A percentile compares a stretch with the other conserved stretches of the same genome.
phyloP scores from a whole-genome alignment of 2,329 filamentous ascomycete species.

The Claviceps paspali region DNA sequence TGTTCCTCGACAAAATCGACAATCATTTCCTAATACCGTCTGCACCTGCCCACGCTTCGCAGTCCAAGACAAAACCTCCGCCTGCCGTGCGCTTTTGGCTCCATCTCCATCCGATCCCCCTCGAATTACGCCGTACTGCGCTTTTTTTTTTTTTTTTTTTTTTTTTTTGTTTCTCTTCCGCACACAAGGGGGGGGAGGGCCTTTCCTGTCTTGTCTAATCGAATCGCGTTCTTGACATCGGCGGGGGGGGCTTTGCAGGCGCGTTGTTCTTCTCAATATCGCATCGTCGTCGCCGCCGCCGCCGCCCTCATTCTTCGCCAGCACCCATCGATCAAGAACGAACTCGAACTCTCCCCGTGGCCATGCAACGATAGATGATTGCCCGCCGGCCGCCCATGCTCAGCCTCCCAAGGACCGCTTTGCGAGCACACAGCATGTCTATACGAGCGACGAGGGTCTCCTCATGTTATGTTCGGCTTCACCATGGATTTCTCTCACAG shows the following conservation, averaged over 20 bases:
- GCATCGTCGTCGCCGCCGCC: background rate
- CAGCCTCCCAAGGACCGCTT: slow-evolving; percentile 4
- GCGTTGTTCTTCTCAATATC: background rate
- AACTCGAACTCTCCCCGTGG: too few species aligned
- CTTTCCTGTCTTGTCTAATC: too few species aligned
- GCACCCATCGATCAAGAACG: background rate
- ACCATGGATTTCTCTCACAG: slow-evolving; percentile 8
- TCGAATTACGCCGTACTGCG: background rate
- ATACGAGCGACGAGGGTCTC: slow-evolving; percentile 4
- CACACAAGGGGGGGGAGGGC: background rate
- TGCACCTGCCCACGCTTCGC: background rate
- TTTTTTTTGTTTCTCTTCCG: background rate
- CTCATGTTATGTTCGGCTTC: slow-evolving; percentile 3
- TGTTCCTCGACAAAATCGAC: background rate
- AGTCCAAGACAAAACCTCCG: slow-evolving; percentile 3
- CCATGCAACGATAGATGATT: slow-evolving; percentile 8
- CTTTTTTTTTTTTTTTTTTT: background rate
- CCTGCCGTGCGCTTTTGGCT: background rate
- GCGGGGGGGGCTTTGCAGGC: background rate
- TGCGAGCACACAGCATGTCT: slow-evolving; percentile 7
- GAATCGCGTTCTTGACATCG: background rate
- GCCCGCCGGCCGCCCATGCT: slow-evolving; percentile 4
- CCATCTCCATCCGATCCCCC: slow-evolving; percentile 1
- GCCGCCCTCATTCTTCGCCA: background rate
- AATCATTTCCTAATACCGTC: slow-evolving; percentile 3